phyloP scores from a whole-genome alignment of 352 stramenopile species.

The Phytophthora uliginosa region DNA sequence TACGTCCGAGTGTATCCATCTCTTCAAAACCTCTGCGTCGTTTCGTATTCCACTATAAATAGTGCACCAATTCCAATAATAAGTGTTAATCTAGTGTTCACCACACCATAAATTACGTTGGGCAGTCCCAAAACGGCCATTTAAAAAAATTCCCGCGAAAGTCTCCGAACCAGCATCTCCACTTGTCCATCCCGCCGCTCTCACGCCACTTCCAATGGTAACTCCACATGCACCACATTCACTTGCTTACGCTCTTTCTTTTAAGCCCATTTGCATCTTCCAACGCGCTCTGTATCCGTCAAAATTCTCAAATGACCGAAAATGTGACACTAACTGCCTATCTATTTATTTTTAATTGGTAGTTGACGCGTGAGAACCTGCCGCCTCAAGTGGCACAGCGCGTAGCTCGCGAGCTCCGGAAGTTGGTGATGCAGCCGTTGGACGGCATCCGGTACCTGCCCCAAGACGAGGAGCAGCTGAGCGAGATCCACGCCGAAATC shows the following conservation, averaged over 20 bases:
- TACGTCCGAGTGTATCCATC: slow-evolving; percentile 25
- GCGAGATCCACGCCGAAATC: slow-evolving; percentile 97
- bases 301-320: slow-evolving; percentile 3
- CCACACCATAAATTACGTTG: slow-evolving; percentile 19
- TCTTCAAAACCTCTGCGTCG: slow-evolving; percentile 24
- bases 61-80: slow-evolving; percentile 10
- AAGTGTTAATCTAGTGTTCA: slow-evolving; percentile 9
- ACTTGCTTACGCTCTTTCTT: slow-evolving; percentile 2
- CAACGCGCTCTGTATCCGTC: slow-evolving; percentile 4
- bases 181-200: slow-evolving; percentile 12
- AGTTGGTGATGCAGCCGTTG: slow-evolving; percentile 90
- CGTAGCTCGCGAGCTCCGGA: slow-evolving; percentile 93
- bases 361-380: slow-evolving; percentile 66
- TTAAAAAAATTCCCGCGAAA: slow-evolving; percentile 45
- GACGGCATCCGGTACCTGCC: slow-evolving; percentile 95
- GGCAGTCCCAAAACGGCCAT: slow-evolving; percentile 6
- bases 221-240: slow-evolving; percentile 12
- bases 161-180: slow-evolving; percentile 14
- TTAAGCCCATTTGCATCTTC: slow-evolving; percentile 2
- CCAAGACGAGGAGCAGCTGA: slow-evolving; percentile 92
- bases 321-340: slow-evolving; percentile 22
- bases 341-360: slow-evolving; percentile 7
- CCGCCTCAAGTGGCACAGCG: slow-evolving; percentile 94
- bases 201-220: slow-evolving; percentile 39
- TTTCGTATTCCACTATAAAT: slow-evolving; percentile 34